phyloP scores from a whole-genome alignment of 2,329 filamentous ascomycete genomes.

The Microdochium nivale region DNA sequence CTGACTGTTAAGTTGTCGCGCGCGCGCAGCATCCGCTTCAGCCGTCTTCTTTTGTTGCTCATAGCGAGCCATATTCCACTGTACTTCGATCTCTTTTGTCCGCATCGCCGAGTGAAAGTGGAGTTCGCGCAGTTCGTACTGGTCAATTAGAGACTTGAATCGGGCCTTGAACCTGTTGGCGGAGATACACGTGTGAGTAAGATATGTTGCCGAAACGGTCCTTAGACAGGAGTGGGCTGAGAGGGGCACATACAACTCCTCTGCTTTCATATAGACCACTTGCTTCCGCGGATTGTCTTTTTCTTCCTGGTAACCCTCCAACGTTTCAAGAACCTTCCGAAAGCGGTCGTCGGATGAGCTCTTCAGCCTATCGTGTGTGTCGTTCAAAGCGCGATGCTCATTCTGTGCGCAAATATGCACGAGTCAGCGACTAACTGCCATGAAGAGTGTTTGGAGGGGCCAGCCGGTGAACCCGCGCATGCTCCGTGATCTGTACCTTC shows the following conservation, averaged over 20 bases:
- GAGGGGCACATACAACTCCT: conserved; percentile 65
- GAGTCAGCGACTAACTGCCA: conserved; percentile 1
- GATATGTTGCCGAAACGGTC: too few species aligned
- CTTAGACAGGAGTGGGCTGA: not conserved
- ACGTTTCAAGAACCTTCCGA: conserved; percentile 68
- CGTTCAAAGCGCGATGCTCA: conserved; percentile 87
- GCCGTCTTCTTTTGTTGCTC: conserved; percentile 86
- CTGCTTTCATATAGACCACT: conserved; percentile 76
- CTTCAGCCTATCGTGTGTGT: conserved; percentile 74
- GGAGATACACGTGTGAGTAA: conserved; percentile 15
- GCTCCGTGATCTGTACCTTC: conserved; percentile 53
- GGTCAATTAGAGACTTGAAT: conserved; percentile 94
- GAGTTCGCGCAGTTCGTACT: conserved; percentile 90
- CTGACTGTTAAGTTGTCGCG: conserved; percentile 79
- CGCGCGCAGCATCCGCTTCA: conserved; percentile 70
- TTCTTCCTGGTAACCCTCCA: conserved; percentile 82
- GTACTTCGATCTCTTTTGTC: conserved; percentile 91
- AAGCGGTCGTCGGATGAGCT: conserved; percentile 79
- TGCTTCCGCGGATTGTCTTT: conserved; percentile 76
- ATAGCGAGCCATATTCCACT: conserved; percentile 79
- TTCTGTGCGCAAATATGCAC: conserved; percentile 40
- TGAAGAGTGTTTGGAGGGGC: not conserved
- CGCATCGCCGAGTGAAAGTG: conserved; percentile 89
- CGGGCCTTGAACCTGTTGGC: conserved; percentile 65
- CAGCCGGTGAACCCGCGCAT: conserved; percentile 1